Percentiles rank a stretch among this genome's conserved stretches.
Evolutionary conservation across 2,329 filamentous ascomycete genomes (phyloP).

Genomic region (Arthrobotrys musiformis): DNA sequence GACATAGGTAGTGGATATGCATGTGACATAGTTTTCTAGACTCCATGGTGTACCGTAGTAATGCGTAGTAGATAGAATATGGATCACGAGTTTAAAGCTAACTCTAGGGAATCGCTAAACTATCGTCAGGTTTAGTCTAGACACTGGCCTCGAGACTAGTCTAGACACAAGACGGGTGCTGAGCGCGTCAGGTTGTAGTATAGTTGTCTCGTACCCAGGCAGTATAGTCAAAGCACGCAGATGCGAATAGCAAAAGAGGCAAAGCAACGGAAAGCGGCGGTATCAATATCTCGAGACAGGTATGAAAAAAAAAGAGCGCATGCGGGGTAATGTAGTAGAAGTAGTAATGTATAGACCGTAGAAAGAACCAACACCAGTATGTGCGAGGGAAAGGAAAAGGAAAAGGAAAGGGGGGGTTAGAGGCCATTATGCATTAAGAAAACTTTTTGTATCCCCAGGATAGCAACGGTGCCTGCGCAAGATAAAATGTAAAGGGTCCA

Average conservation of each 20-base stretch:
- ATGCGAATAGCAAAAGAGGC: background rate
- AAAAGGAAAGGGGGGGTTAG: background rate
- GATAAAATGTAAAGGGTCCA: background rate
- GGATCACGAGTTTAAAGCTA: background rate
- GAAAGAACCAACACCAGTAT: constrained; percentile 7
- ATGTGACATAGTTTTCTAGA: too few relatives aligned
- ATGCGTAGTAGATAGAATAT: background rate
- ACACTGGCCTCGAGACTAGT: too few relatives aligned
- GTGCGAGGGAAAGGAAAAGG: background rate
- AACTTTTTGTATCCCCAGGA: constrained; percentile 47
- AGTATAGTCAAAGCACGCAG: background rate
- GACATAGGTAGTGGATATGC: too few relatives aligned
- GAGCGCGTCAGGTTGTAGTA: too few relatives aligned
- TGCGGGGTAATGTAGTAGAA: background rate
- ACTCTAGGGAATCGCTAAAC: background rate
- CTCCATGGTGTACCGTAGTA: background rate
- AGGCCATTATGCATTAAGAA: constrained; percentile 35
- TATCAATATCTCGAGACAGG: background rate
- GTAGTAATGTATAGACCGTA: background rate
- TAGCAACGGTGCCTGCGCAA: constrained; percentile 23
- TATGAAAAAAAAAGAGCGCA: background rate
- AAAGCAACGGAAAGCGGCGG: background rate
- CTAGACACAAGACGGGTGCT: too few relatives aligned
- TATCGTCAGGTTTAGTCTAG: background rate
- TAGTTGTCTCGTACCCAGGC: too few relatives aligned